A percentile compares a stretch with the other conserved stretches of the same genome.
phyloP scores from a whole-genome alignment of 371 early-diverging fungal genomes.

The Mucor sp. region DNA sequence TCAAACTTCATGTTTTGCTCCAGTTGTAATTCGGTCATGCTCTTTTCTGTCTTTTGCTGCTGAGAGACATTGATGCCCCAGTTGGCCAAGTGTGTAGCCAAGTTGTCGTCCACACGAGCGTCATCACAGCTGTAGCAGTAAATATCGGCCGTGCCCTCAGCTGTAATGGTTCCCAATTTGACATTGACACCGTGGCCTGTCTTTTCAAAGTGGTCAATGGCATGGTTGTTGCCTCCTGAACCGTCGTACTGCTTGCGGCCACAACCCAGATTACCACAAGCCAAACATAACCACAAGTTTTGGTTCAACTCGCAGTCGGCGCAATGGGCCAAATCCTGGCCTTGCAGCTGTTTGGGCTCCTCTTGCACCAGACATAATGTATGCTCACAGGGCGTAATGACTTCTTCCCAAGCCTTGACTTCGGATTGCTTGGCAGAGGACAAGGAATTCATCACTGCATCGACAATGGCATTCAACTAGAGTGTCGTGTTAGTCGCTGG shows the following conservation, averaged over 20 bases:
- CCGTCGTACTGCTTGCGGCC: slow-evolving; percentile 96
- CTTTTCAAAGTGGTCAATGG: slow-evolving; percentile 81
- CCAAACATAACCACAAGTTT: slow-evolving; percentile 82
- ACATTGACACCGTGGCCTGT: slow-evolving; percentile 87
- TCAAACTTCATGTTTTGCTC: slow-evolving; percentile 97
- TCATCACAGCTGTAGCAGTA: slow-evolving; percentile 94
- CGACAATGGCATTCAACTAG: slow-evolving; percentile 61
- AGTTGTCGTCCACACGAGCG: slow-evolving; percentile 76
- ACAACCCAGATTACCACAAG: slow-evolving; percentile 80
- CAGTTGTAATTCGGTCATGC: slow-evolving; percentile 91
- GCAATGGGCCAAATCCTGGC: slow-evolving; percentile 74
- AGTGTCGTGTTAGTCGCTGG: neutral
- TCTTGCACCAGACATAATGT: slow-evolving; percentile 72
- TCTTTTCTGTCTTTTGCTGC: slow-evolving; percentile 91
- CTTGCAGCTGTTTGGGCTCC: slow-evolving; percentile 48
- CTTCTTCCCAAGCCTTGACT: slow-evolving; percentile 93
- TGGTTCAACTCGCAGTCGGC: slow-evolving; percentile 85
- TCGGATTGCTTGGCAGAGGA: slow-evolving; percentile 87
- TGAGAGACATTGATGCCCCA: slow-evolving; percentile 89
- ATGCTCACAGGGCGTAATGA: slow-evolving; percentile 82
- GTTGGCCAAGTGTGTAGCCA: slow-evolving; percentile 75
- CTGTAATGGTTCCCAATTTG: slow-evolving; percentile 96
- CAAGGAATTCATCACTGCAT: slow-evolving; percentile 71
- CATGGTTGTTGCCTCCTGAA: slow-evolving; percentile 99
- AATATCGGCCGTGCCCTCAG: slow-evolving; percentile 96